Conservation (phyloP, 345 rosid species). For the Cardamine occulta region DNA sequence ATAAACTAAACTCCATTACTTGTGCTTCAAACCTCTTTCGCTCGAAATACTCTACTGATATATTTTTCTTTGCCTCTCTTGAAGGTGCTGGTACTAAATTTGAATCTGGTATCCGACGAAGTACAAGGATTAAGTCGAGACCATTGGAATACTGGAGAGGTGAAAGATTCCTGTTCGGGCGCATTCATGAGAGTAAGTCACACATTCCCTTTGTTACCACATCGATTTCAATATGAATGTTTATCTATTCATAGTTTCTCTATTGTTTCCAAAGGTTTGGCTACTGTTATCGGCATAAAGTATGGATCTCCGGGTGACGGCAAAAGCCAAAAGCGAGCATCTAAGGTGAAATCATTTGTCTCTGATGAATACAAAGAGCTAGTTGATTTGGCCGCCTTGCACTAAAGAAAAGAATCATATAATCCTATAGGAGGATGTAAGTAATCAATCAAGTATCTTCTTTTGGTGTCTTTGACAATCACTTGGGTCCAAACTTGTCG, state of each 20-base stretch:
- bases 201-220: constrained; percentile 10
- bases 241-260: neutral
- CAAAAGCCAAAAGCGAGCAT: constrained; percentile 31
- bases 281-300: constrained; percentile 85
- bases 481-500: constrained; percentile 25
- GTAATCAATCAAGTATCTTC: neutral
- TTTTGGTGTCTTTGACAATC: neutral
- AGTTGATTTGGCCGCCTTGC: constrained; percentile 61
- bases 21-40: constrained; percentile 4
- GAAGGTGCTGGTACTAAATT: constrained; percentile 70
- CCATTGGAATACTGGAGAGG: constrained; percentile 97
- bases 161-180: constrained; percentile 89
- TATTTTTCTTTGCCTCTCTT: constrained; percentile 1
- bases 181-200: constrained; percentile 80
- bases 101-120: constrained; percentile 67
- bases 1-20: constrained; percentile 15
- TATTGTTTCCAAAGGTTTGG: constrained; percentile 56
- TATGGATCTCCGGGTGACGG: constrained; percentile 60
- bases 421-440: neutral
- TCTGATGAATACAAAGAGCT: constrained; percentile 63
- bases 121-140: constrained; percentile 88
- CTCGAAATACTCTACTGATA: constrained; percentile 14
- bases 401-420: constrained; percentile 49
- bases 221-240: neutral
- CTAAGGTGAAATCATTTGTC: constrained; percentile 85